Conservation (phyloP, 331 rosid species). For the Acacia concinna region DNA sequence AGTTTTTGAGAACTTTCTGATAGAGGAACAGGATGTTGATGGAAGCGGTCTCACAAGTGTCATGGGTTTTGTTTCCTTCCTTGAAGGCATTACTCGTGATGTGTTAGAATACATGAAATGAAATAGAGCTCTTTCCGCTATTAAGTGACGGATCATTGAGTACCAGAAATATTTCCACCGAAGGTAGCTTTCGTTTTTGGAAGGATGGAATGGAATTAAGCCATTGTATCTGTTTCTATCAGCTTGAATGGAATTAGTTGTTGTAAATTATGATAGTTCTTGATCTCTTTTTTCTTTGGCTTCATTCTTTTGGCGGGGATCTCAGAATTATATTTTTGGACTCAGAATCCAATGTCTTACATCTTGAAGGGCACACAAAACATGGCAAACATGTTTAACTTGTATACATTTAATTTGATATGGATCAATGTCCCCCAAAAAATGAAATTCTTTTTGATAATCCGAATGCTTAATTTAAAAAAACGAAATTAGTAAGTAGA, state of each 20-base stretch:
- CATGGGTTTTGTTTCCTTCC: constrained; percentile 91
- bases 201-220: constrained; percentile 30
- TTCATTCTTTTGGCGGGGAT: not conserved
- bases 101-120: constrained; percentile 75
- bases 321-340: not conserved
- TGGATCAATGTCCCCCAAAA: too few species aligned
- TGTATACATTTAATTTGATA: too few species aligned
- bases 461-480: too few species aligned
- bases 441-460: too few species aligned
- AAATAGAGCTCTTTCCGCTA: constrained; percentile 46
- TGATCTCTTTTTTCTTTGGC: not conserved
- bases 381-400: too few species aligned
- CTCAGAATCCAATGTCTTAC: too few species aligned
- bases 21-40: constrained; percentile 95
- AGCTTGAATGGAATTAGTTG: constrained; percentile 8
- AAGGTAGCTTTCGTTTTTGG: constrained; percentile 35
- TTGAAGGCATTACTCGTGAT: constrained; percentile 71
- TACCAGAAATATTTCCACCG: constrained; percentile 29
- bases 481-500: too few species aligned
- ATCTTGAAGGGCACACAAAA: too few species aligned
- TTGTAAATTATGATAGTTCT: constrained; percentile 34
- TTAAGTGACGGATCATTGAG: constrained; percentile 21
- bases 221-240: constrained; percentile 29
- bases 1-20: constrained; percentile 80
- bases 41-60: constrained; percentile 87